A percentile compares a stretch with the other conserved stretches of the same genome.
Evolutionary conservation across 2,329 filamentous ascomycete species (phyloP).

Genomic region (Tolypocladium tundrense): DNA sequence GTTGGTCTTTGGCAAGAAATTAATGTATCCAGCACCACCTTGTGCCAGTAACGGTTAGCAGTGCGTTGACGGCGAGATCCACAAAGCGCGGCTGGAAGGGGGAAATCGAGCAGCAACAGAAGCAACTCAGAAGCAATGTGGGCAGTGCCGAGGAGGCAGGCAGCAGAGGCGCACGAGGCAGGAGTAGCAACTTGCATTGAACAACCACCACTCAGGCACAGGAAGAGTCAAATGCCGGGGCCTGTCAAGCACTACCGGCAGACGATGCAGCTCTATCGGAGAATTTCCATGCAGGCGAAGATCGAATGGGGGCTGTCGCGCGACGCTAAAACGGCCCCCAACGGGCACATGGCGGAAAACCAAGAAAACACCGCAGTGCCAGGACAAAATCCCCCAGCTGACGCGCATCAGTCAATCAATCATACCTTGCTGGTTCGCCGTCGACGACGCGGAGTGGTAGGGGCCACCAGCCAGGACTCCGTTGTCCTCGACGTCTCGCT

Average conservation of each 20-base stretch:
- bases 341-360: background rate
- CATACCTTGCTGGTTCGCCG: constrained; percentile 32
- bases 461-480: constrained; percentile 26
- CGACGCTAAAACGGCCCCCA: background rate
- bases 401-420: background rate
- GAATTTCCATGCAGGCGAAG: background rate
- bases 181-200: background rate
- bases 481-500: constrained; percentile 35
- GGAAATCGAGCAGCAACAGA: background rate
- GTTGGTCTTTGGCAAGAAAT: constrained; percentile 39
- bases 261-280: background rate
- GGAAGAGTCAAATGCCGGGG: background rate
- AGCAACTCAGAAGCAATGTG: background rate
- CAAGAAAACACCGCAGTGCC: background rate
- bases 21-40: constrained; percentile 28
- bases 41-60: background rate
- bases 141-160: background rate
- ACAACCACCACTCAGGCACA: background rate
- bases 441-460: constrained; percentile 29
- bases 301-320: background rate
- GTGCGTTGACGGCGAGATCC: background rate
- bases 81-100: background rate
- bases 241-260: background rate
- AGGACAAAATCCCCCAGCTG: background rate
- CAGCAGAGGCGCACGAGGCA: background rate